These are phyloP conservation scores for Petasospora fabianii DNA, from an alignment of 1,139 yeast species.

Conservation along the genomic window DNA sequence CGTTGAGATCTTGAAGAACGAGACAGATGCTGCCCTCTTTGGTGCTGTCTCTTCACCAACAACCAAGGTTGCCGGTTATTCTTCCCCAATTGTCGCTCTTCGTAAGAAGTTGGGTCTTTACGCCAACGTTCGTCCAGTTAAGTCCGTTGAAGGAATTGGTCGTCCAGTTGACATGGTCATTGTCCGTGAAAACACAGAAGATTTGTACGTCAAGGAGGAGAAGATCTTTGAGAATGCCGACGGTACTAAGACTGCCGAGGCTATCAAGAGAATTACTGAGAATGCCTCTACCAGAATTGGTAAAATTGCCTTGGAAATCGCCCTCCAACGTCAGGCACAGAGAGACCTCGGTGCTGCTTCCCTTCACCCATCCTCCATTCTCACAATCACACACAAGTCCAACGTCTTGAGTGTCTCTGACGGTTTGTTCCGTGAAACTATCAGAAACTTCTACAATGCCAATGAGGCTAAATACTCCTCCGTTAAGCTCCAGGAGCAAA, in stretches of 20 bases:
- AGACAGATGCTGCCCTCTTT: slow-evolving; percentile 95
- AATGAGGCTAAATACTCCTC: slow-evolving; percentile 53
- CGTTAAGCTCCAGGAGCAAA: slow-evolving; percentile 82
- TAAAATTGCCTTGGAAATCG: slow-evolving; percentile 86
- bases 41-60: slow-evolving; percentile 98
- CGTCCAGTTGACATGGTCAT: slow-evolving; percentile 96
- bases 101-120: slow-evolving; percentile 91
- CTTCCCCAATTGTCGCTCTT: slow-evolving; percentile 96
- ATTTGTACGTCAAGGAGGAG: slow-evolving; percentile 92
- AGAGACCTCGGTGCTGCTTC: slow-evolving; percentile 62
- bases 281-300: slow-evolving; percentile 83
- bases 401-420: slow-evolving; percentile 90
- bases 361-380: slow-evolving; percentile 54
- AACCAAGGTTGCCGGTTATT: slow-evolving; percentile 90
- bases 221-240: slow-evolving; percentile 64
- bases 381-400: slow-evolving; percentile 95
- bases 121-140: slow-evolving; percentile 97
- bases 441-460: slow-evolving; percentile 70
- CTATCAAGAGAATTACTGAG: slow-evolving; percentile 93
- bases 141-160: slow-evolving; percentile 74
- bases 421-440: slow-evolving; percentile 93
- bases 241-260: slow-evolving; percentile 89
- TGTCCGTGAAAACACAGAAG: slow-evolving; percentile 98
- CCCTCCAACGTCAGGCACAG: slow-evolving; percentile 81
- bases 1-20: slow-evolving; percentile 67